These are phyloP conservation scores for Diaporthe citriasiana DNA, from an alignment of 2,329 filamentous ascomycete genomes.

Conservation along the genomic window DNA sequence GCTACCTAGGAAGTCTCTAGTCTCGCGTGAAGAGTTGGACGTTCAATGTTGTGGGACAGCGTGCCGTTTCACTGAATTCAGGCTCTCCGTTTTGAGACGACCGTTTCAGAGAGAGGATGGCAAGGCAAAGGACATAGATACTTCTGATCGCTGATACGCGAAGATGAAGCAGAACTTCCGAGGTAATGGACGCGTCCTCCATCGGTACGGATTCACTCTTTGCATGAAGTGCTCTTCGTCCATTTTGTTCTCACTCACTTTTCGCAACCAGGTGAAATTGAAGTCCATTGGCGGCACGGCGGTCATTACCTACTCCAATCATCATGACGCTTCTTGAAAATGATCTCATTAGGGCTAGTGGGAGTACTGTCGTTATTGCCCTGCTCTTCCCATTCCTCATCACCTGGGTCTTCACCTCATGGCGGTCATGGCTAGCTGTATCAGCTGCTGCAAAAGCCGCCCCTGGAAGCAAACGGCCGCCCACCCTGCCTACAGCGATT, in stretches of 20 bases:
- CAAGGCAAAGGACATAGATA: too few relatives aligned
- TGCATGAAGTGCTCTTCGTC: too few relatives aligned
- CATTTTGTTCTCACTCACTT: too few relatives aligned
- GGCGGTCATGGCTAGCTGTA: conserved; percentile 6
- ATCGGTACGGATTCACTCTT: too few relatives aligned
- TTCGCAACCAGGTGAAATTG: too few relatives aligned
- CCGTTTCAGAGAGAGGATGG: too few relatives aligned
- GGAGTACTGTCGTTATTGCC: neutral
- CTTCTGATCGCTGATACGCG: too few relatives aligned
- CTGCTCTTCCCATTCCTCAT: conserved; percentile 4
- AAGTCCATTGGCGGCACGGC: too few relatives aligned
- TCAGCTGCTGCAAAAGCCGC: conserved; percentile 6
- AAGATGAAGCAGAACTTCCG: too few relatives aligned
- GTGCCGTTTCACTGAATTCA: neutral
- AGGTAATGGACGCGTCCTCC: too few relatives aligned
- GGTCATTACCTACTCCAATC: neutral
- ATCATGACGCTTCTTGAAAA: conserved; percentile 10
- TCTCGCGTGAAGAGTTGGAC: neutral
- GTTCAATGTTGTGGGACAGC: neutral
- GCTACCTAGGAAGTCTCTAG: neutral
- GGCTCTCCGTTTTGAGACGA: neutral
- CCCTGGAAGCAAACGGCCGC: conserved; percentile 6
- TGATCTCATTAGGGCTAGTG: neutral
- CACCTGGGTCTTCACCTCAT: conserved; percentile 4
- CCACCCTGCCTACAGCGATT: conserved; percentile 4